These are phyloP conservation scores for Solanum chaucha DNA, from an alignment of 257 asterid genomes.

Conservation along the genomic window DNA sequence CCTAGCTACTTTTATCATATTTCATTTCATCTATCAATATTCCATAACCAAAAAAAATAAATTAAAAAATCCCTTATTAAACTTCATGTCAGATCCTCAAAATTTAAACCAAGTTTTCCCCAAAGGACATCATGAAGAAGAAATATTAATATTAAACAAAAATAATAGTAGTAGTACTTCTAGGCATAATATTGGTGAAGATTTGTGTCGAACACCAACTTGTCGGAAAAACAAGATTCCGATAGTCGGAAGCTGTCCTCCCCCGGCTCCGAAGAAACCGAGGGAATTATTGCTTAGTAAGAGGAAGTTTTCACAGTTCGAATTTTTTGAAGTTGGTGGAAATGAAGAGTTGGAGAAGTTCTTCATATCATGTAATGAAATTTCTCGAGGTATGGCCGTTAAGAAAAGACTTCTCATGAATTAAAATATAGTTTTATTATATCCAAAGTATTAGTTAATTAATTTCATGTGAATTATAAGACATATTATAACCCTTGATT, in stretches of 20 bases:
- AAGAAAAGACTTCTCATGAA: conserved; percentile 5
- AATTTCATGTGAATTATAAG: not conserved
- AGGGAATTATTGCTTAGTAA: not conserved
- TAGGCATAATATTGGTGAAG: not conserved
- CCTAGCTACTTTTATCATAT: not conserved
- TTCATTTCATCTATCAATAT: not conserved
- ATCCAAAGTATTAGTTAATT: not conserved
- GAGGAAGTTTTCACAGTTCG: not conserved
- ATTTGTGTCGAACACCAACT: conserved; percentile 16
- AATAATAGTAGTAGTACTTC: too few relatives aligned
- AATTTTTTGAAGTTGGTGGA: conserved; percentile 14
- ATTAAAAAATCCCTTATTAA: not conserved
- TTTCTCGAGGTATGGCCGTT: conserved; percentile 1
- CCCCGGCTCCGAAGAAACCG: conserved; percentile 18
- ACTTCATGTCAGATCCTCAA: conserved; percentile 13
- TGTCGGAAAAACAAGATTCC: conserved; percentile 18
- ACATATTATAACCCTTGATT: not conserved
- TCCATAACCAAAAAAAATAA: not conserved
- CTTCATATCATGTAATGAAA: conserved; percentile 7
- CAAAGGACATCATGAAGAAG: not conserved
- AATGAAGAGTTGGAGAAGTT: conserved; percentile 25
- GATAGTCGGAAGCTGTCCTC: conserved; percentile 9
- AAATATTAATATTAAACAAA: not conserved
- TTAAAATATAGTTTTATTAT: not conserved
- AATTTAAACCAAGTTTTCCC: not conserved